A percentile compares a stretch with the other conserved stretches of the same genome.
Conservation (phyloP, 2,329 filamentous ascomycete genomes). For the Pyricularia pennisetigena region DNA sequence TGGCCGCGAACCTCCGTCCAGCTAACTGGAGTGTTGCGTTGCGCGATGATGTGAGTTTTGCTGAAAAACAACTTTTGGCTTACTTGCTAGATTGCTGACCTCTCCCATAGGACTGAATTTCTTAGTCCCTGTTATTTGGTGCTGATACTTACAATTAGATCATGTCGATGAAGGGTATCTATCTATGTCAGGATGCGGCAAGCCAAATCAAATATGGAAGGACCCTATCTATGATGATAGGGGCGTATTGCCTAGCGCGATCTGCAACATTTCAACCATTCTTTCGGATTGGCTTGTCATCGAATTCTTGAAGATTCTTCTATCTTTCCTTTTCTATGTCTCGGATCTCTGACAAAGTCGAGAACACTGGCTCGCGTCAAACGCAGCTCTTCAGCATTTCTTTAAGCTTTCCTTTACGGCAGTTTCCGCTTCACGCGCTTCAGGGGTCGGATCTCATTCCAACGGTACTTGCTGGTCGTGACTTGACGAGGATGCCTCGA, state of each 20-base stretch:
- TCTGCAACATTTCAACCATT: not conserved
- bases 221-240: not conserved
- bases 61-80: too few species aligned
- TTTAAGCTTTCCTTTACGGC: not conserved
- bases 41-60: not conserved
- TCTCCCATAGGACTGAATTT: not conserved
- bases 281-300: not conserved
- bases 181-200: not conserved
- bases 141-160: not conserved
- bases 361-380: not conserved
- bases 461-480: not conserved
- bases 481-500: not conserved
- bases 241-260: not conserved
- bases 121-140: not conserved
- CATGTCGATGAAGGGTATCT: not conserved
- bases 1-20: not conserved
- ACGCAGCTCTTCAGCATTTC: not conserved
- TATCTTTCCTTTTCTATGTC: not conserved
- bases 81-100: not conserved
- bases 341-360: not conserved
- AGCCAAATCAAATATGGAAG: not conserved
- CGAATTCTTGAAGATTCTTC: not conserved
- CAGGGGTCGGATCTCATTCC: not conserved
- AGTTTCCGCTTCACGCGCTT: not conserved
- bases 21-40: not conserved